Base-by-base conservation (phyloP, 345 rosid species). In the Microcos paniculata region DNA sequence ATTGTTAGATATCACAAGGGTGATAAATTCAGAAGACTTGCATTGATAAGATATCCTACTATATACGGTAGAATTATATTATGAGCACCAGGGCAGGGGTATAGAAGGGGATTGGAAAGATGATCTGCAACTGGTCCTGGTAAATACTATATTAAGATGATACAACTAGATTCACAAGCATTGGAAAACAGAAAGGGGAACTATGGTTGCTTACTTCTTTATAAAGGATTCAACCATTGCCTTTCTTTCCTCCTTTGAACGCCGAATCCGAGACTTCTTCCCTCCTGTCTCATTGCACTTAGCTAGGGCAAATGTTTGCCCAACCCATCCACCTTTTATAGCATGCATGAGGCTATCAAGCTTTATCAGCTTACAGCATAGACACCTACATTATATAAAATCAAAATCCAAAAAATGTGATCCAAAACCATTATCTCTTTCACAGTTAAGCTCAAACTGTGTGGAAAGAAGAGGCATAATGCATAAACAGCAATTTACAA, bases 181-280 rank as follows among this genome's bases (percentile, higher is more conserved):
- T 9, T 55, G 15, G 14, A 69, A 78, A 19, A 62, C 80, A 75
- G 18, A 28, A 43, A 40, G 23, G 46, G 71, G 56, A 74, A 62
- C 21, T 1, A 62, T 13, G 51, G 13, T 33, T 2, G 69, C 23
- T 88, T 93, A 96, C 99, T 83, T 93, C 31, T 89, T 89, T n/a
- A 96, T 88, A 76, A 93, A 96, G 59, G 96, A 86, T 73, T 87
- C 94, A 13, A 90, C 93, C 85, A 96, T 86, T 77, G 81, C 67
- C 82, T 96, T 96, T 80, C 99, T 91, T 87, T 96, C 98, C 77
- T 89, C 91, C 88, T 91, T 96, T 8, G 99, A 90, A 31, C 89
- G 93, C n/a, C 98, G 98, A 85, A 86, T 81, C 52, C 98, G 91
- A 19, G 97, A 58, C 80, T 86, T 93, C 86, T 77, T 93, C 76